Conservation (phyloP, 352 stramenopile genomes). For the Globisporangium cystogenes region DNA sequence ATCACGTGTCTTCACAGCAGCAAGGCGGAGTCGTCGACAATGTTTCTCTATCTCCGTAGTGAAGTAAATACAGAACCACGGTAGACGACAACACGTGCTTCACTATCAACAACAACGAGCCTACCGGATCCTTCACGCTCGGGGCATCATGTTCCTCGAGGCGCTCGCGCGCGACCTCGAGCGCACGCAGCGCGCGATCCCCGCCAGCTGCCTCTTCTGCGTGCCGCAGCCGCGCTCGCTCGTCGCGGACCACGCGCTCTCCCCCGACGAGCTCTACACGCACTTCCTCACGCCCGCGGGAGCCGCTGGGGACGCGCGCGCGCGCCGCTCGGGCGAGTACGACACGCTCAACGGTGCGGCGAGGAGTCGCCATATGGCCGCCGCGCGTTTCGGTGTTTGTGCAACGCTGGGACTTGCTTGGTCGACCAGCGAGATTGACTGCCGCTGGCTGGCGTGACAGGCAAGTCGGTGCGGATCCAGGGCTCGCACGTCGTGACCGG, state of each 20-base stretch:
- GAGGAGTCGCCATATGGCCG: no score
- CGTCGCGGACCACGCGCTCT: constrained; percentile 27
- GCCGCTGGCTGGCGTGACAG: constrained; percentile 14
- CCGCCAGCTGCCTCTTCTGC: constrained; percentile 51
- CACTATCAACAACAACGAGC: no score
- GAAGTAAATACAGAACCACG: no score
- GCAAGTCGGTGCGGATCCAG: constrained; percentile 43
- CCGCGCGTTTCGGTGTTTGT: neutral
- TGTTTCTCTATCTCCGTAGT: no score
- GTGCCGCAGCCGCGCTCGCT: constrained; percentile 61
- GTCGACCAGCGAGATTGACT: no score
- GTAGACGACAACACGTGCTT: no score
- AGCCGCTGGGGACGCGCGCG: constrained; percentile 7
- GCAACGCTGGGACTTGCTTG: no score
- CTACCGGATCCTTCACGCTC: no score
- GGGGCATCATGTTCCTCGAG: constrained; percentile 25
- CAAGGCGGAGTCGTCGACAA: no score
- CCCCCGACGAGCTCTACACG: constrained; percentile 39
- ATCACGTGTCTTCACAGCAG: no score
- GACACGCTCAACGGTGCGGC: constrained; percentile 60
- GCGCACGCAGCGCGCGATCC: constrained; percentile 47
- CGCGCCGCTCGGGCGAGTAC: constrained; percentile 37
- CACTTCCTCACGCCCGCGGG: constrained; percentile 45
- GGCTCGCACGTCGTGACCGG: constrained; percentile 53
- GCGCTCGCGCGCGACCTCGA: constrained; percentile 35